Evolutionary conservation across 176 grass and related monocot species (phyloP), one percentile per base, ranked within the genome.

Genomic region (Chloris gayana): DNA sequence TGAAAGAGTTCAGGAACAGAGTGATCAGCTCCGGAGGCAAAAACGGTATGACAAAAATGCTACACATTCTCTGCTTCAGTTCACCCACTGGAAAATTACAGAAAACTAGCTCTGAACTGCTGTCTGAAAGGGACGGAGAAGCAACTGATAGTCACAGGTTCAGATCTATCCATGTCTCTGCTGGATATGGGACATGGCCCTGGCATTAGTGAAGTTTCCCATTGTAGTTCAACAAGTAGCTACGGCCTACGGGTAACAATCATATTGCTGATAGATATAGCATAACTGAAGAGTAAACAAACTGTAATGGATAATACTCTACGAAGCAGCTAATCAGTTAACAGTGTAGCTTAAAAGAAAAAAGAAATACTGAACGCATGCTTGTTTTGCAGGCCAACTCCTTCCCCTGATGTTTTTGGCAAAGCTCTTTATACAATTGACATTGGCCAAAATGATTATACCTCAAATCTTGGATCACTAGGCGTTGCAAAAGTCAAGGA

Each of bases 371-470:
- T 72, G 82, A 58, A 69, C 42, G 4, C 6, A 25, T 4, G 2
- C 5, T 27, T 47, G 26, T 9, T 78, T 80, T 76, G 27, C 46
- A 85, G 82, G 22, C 27, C 77, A 76, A 25, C 91, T 92, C 91
- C 91, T 65, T 27, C 35, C 13, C 12, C 73, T 6, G 50, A 77
- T 39, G 51, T 81, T 37, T 83, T 94, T 8, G 14, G 72, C 9
- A 18, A 77, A 2, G 81, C 90, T 38, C 76, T 98, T 1, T 97
- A 98, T 46, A 92, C 89, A 0, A 86, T 92, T 24, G 92, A 92
- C 73, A 98, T 98, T 19, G 92, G 89, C 4, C 95, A 98, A 76
- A 98, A 94, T 47, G 95, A 94, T 77, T 90, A 92, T 60, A 94
- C 95, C 57, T 89, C 87, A 27, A 90, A 92, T 30, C 80, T 98